These are phyloP conservation scores for Kluyveromyces nonfermentans DNA, from an alignment of 805 yeast genomes.

Conservation along the genomic window DNA sequence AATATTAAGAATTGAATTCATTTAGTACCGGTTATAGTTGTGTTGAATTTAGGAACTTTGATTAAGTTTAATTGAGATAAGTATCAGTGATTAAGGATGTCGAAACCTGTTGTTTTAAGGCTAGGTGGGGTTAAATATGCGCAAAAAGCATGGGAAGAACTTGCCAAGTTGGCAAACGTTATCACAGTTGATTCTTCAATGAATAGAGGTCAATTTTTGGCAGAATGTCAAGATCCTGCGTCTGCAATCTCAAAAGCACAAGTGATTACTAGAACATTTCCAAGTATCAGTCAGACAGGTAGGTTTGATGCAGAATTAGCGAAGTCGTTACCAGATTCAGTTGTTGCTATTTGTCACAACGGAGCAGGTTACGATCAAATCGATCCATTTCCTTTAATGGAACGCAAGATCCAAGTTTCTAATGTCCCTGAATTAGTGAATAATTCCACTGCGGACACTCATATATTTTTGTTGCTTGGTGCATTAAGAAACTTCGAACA, in stretches of 20 bases:
- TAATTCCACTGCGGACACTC: constrained; percentile 64
- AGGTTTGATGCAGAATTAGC: constrained; percentile 56
- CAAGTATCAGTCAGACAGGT: constrained; percentile 45
- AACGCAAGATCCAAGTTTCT: constrained; percentile 50
- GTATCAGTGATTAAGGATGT: constrained; percentile 3
- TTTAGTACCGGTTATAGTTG: no score
- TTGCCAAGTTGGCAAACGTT: constrained; percentile 40
- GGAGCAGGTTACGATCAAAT: constrained; percentile 78
- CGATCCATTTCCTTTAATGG: constrained; percentile 44
- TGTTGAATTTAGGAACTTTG: no score
- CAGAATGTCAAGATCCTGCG: constrained; percentile 23
- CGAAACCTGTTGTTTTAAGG: constrained; percentile 52
- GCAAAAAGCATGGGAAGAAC: constrained; percentile 53
- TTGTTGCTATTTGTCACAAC: constrained; percentile 46
- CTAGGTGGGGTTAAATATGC: constrained; percentile 56
- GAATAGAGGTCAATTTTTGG: constrained; percentile 30
- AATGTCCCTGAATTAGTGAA: constrained; percentile 61
- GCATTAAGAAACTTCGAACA: constrained; percentile 58
- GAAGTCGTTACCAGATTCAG: constrained; percentile 41
- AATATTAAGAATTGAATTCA: no score
- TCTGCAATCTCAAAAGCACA: constrained; percentile 27
- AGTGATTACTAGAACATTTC: constrained; percentile 44
- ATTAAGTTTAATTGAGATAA: no score
- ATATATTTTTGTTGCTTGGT: constrained; percentile 51
- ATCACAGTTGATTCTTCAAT: constrained; percentile 34